phyloP scores from a whole-genome alignment of 2,329 filamentous ascomycete species.

The Fusarium sterilihyphosum region DNA sequence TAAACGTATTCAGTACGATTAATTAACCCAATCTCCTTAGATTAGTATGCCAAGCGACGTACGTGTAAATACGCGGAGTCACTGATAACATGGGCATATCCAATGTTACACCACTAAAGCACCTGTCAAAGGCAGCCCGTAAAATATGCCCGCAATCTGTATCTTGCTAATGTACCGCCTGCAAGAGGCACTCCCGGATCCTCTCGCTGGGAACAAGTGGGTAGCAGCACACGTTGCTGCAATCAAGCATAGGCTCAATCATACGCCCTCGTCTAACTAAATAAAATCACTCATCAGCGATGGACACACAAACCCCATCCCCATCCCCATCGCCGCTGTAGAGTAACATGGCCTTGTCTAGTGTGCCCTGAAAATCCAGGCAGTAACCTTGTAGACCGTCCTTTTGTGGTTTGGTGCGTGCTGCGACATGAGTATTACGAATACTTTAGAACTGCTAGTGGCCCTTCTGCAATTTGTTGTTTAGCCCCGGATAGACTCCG shows the following conservation, averaged over 20 bases:
- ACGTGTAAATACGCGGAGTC: too few relatives aligned
- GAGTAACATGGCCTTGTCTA: not conserved
- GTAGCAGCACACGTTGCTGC: not conserved
- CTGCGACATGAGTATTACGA: not conserved
- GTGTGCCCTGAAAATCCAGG: not conserved
- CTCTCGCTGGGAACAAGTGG: not conserved
- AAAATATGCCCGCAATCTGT: not conserved
- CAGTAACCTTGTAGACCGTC: not conserved
- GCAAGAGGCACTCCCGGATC: not conserved
- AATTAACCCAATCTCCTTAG: not conserved
- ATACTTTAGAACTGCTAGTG: not conserved
- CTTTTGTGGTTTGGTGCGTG: not conserved
- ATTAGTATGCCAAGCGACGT: not conserved
- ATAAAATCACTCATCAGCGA: conserved; percentile 2
- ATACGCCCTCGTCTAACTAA: not conserved
- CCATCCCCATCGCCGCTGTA: not conserved
- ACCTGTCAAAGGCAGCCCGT: not conserved
- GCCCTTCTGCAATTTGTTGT: not conserved
- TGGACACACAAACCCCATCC: not conserved
- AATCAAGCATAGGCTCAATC: not conserved
- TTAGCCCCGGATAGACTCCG: not conserved
- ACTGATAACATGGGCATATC: not conserved
- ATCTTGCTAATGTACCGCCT: not conserved
- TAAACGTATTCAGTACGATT: not conserved
- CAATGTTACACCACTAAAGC: not conserved